Percentiles rank a stretch among this genome's conserved stretches.
Evolutionary conservation across 306 rosid species (phyloP).

Genomic region (Prosopis cineraria): DNA sequence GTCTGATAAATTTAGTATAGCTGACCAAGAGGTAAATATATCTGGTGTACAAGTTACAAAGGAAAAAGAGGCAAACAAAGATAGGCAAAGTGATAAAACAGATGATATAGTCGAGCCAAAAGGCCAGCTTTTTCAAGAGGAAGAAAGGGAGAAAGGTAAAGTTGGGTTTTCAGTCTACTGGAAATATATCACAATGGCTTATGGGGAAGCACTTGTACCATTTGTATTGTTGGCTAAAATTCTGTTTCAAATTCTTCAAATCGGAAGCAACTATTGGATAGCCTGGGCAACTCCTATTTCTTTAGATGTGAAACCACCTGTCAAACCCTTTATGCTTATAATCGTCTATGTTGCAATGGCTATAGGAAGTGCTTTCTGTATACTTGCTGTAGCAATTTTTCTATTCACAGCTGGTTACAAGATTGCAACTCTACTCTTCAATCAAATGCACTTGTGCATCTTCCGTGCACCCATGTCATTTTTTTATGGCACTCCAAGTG

Average conservation of each 20-base stretch:
- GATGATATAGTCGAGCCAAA: conserved; percentile 42
- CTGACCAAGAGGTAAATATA: conserved; percentile 34
- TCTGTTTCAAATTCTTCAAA: conserved; percentile 76
- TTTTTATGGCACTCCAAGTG: conserved; percentile 89
- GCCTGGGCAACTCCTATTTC: conserved; percentile 89
- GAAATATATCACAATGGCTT: conserved; percentile 72
- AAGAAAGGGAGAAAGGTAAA: conserved; percentile 88
- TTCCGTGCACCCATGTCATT: conserved; percentile 92
- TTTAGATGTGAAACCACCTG: conserved; percentile 54
- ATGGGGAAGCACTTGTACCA: conserved; percentile 85
- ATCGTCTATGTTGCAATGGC: conserved; percentile 68
- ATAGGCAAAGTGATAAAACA: conserved; percentile 42
- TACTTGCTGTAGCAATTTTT: conserved; percentile 53
- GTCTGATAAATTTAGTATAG: conserved; percentile 33
- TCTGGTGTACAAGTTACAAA: conserved; percentile 32
- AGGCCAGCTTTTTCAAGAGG: conserved; percentile 87
- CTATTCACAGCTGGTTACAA: conserved; percentile 65
- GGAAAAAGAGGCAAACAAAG: conserved; percentile 41
- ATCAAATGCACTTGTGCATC: conserved; percentile 74
- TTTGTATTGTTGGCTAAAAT: conserved; percentile 64
- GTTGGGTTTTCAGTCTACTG: conserved; percentile 76
- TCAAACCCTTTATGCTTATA: conserved; percentile 49
- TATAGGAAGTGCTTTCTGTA: conserved; percentile 63
- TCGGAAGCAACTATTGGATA: conserved; percentile 95
- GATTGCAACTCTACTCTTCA: conserved; percentile 74